These are phyloP conservation scores for Phytophthora sansomeana DNA, from an alignment of 352 stramenopile genomes.

Conservation along the genomic window DNA sequence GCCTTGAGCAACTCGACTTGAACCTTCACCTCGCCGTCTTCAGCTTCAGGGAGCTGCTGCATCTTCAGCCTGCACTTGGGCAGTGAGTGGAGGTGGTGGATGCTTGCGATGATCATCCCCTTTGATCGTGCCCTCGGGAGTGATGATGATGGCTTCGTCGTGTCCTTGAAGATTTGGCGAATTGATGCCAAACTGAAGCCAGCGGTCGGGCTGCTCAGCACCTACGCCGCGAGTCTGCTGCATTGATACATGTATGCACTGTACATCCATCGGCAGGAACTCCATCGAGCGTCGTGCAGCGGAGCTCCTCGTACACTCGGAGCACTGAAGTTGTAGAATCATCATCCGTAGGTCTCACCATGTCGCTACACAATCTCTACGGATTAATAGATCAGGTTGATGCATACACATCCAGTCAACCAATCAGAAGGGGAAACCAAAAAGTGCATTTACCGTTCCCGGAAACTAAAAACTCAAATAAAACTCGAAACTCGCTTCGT, in stretches of 20 bases:
- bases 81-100: too few species aligned
- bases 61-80: too few species aligned
- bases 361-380: too few species aligned
- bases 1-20: too few species aligned
- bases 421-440: not conserved
- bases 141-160: constrained; percentile 18
- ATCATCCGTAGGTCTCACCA: not conserved
- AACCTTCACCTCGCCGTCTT: not conserved
- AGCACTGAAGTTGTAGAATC: too few species aligned
- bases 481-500: not conserved
- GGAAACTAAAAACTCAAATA: constrained; percentile 25
- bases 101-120: too few species aligned
- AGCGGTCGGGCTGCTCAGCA: not conserved
- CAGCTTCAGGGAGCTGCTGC: not conserved
- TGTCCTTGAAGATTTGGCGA: constrained; percentile 33
- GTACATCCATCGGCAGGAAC: too few species aligned
- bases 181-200: constrained; percentile 13
- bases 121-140: too few species aligned
- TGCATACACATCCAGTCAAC: constrained; percentile 2
- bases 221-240: not conserved
- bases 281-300: not conserved
- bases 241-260: not conserved
- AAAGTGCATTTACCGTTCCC: constrained; percentile 4
- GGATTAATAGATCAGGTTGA: not conserved
- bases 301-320: too few species aligned